Percentiles rank a stretch among this genome's conserved stretches.
Evolutionary conservation across 768 basidiomycete species (phyloP).

Genomic region (Hortiboletus campestris): DNA sequence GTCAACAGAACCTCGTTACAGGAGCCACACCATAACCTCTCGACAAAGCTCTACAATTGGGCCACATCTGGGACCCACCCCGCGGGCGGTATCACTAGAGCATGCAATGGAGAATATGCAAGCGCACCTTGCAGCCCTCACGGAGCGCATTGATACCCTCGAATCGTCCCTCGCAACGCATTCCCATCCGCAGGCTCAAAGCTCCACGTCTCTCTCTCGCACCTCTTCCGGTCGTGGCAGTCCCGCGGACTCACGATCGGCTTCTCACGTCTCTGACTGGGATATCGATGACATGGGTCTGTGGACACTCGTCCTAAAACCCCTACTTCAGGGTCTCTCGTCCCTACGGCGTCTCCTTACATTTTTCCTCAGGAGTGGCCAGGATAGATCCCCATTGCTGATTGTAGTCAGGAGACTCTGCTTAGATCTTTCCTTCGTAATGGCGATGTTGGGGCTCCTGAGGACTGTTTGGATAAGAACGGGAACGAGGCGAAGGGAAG

Average conservation of each 20-base stretch:
- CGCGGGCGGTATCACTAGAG: constrained; percentile 50
- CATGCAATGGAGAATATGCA: constrained; percentile 79
- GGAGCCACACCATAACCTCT: constrained; percentile 33
- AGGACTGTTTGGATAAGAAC: constrained; percentile 65
- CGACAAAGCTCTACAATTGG: constrained; percentile 36
- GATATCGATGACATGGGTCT: constrained; percentile 81
- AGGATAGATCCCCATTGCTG: constrained; percentile 61
- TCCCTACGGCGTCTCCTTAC: constrained; percentile 47
- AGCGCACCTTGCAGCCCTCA: constrained; percentile 75
- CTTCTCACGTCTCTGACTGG: constrained; percentile 43
- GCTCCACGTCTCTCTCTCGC: constrained; percentile 43
- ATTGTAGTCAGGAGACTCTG: constrained; percentile 72
- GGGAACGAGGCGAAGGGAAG: constrained; percentile 66
- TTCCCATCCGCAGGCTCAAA: constrained; percentile 33
- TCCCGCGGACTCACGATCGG: constrained; percentile 33
- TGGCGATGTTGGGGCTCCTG: constrained; percentile 59
- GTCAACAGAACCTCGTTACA: constrained; percentile 37
- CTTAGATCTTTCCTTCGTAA: constrained; percentile 73
- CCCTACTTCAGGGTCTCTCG: constrained; percentile 52
- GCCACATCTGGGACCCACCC: constrained; percentile 41
- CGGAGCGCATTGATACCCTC: constrained; percentile 75
- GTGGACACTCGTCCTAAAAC: constrained; percentile 74
- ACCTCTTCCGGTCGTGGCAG: constrained; percentile 43
- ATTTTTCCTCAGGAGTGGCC: constrained; percentile 56
- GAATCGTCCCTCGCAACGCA: constrained; percentile 41